Base-by-base conservation (phyloP, 176 grass and related monocot species). In the Phragmites australis region DNA sequence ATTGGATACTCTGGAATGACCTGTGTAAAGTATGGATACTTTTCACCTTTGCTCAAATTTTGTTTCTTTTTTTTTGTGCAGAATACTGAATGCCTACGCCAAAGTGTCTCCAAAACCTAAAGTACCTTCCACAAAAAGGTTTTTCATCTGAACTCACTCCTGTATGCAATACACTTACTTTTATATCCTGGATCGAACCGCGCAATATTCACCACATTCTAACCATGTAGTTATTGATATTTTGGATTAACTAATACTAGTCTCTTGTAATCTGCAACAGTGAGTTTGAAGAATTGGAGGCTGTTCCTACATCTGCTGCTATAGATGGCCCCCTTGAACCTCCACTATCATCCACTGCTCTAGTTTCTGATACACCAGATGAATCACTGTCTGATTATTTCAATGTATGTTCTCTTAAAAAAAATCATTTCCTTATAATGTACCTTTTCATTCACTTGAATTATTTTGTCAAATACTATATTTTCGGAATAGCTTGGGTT, bases 81-180 rank as follows among this genome's bases (percentile, higher is more conserved):
- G 94, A 82, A 97, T 97, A 84, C 55, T 97, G 53, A 97, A 93
- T 89, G 94, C 94, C 63, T 97, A 93, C 0, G 86, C 91, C 6
- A 93, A 93, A 77, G 94, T 97, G 48, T 91, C 81, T 71, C 89
- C 91, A 86, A 97, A 97, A 68, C 84, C 87, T 14, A 97, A 89
- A 93, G 84, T 85, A 25, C 70, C 94, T 65, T 51, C 94, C 5
- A 66, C 76, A 41, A 93, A 93, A 89, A 97, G 91, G 94, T 97
- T 66, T 63, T 63, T 79, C 3, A 27, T 48, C 62, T 81, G 52
- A 8, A n/a, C 5, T 64, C 65, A n/a, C 5, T 64, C 65, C 9
- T 81, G 27, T 44, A 26, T 62, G 29, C 7, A 22, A 15, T 17
- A 23, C 42, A 59, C 25, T 56, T 56, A 17, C 5, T 46, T 65